These are phyloP conservation scores for Fusarium nurragi DNA, from an alignment of 2,329 filamentous ascomycete species.

Conservation along the genomic window DNA sequence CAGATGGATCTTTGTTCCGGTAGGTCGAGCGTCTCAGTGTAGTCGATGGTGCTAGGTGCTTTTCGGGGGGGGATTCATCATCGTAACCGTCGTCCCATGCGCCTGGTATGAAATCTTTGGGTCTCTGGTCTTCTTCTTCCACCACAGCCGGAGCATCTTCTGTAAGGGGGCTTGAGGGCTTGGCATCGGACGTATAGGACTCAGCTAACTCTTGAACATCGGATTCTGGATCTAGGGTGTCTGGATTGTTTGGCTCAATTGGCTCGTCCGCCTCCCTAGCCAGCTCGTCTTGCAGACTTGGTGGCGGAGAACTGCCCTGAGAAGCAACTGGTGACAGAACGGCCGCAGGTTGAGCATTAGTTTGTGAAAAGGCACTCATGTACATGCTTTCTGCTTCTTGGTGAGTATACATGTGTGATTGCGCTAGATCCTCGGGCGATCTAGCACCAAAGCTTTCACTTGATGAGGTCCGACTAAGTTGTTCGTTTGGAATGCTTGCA, in stretches of 20 bases:
- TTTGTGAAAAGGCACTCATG: slow-evolving; percentile 74
- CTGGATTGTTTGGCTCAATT: neutral
- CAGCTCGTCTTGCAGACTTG: neutral
- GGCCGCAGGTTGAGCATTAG: slow-evolving; percentile 44
- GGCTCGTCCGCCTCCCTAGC: neutral
- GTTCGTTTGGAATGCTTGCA: slow-evolving; percentile 11
- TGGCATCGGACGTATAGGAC: neutral
- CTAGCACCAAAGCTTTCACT: slow-evolving; percentile 25
- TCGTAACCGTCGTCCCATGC: slow-evolving; percentile 58
- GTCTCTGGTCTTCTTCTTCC: slow-evolving; percentile 12
- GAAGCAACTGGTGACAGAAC: slow-evolving; percentile 11
- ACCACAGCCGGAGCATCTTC: neutral
- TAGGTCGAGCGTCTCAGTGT: slow-evolving; percentile 10
- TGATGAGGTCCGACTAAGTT: slow-evolving; percentile 22
- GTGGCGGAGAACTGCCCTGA: slow-evolving; percentile 8
- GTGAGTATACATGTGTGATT: slow-evolving; percentile 78
- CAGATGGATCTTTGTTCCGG: slow-evolving; percentile 12
- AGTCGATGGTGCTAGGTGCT: slow-evolving; percentile 15
- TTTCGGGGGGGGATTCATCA: slow-evolving; percentile 26
- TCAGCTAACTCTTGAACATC: neutral
- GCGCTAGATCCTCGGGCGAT: slow-evolving; percentile 61
- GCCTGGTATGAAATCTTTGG: slow-evolving; percentile 57
- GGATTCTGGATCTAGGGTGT: neutral
- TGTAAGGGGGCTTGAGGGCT: slow-evolving; percentile 1
- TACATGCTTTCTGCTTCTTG: slow-evolving; percentile 90